These are phyloP conservation scores for Hericium erinaceus DNA, from an alignment of 768 basidiomycete species.

Conservation along the genomic window DNA sequence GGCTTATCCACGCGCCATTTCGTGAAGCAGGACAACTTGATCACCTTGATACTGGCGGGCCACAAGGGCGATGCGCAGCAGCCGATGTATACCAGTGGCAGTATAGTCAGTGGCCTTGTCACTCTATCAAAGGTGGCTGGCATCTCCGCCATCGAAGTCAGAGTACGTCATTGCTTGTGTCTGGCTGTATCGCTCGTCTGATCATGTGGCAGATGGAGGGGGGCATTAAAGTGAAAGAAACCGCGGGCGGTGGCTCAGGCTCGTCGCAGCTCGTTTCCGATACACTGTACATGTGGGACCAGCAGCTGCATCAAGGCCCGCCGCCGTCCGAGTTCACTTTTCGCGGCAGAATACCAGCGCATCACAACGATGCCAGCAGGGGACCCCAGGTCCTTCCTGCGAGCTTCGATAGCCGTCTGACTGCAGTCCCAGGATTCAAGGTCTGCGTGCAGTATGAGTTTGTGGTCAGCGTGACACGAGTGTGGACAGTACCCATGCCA, in stretches of 20 bases:
- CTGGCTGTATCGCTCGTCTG: not conserved
- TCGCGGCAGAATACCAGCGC: not conserved
- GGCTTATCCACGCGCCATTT: not conserved
- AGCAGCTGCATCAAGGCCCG: not conserved
- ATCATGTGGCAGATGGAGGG: slow-evolving; percentile 4
- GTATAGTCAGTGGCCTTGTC: slow-evolving; percentile 1
- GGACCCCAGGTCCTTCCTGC: slow-evolving; percentile 4
- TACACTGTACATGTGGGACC: slow-evolving; percentile 3
- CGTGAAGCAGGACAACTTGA: slow-evolving; percentile 1
- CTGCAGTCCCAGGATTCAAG: slow-evolving; percentile 7
- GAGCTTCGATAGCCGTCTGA: slow-evolving; percentile 7
- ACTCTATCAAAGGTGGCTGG: not conserved
- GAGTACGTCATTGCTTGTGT: not conserved
- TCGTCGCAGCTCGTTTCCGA: not conserved
- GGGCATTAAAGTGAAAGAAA: slow-evolving; percentile 1
- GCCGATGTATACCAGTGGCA: slow-evolving; percentile 7
- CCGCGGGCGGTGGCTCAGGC: slow-evolving; percentile 4
- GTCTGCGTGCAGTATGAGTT: slow-evolving; percentile 7
- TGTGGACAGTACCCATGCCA: not conserved
- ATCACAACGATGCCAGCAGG: not conserved
- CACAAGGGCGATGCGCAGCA: slow-evolving; percentile 1
- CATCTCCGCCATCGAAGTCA: slow-evolving; percentile 4
- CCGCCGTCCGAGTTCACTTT: slow-evolving; percentile 5
- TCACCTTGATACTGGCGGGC: slow-evolving; percentile 4
- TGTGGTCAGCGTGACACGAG: slow-evolving; percentile 1